phyloP scores from a whole-genome alignment of 1,284 basidiomycete genomes.

The Fistulinella cinereoalba region DNA sequence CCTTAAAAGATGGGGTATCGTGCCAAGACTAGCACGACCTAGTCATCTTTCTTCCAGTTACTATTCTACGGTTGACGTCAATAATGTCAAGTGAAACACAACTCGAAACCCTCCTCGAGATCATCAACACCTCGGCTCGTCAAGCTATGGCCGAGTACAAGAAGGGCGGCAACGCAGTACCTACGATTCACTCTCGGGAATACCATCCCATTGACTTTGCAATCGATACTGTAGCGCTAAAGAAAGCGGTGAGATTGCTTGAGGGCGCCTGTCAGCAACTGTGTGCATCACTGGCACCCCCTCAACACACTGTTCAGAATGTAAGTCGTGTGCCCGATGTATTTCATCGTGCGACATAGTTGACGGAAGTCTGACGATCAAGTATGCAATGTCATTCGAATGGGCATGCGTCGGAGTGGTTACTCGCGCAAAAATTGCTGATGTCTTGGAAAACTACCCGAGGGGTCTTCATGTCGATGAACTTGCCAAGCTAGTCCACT shows the following conservation, averaged over 20 bases:
- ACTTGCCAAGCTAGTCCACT: slow-evolving; percentile 20
- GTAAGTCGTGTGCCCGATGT: slow-evolving; percentile 13
- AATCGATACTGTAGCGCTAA: slow-evolving; percentile 19
- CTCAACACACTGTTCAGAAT: slow-evolving; percentile 28
- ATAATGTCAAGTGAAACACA: slow-evolving; percentile 27
- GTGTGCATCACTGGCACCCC: slow-evolving; percentile 29
- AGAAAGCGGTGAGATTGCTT: slow-evolving; percentile 29
- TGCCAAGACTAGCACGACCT: no score
- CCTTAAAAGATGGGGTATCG: slow-evolving; percentile 1
- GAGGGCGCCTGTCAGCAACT: slow-evolving; percentile 29
- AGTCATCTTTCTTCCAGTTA: neutral
- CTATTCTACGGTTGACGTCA: neutral
- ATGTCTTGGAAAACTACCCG: slow-evolving; percentile 21
- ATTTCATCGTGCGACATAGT: no score
- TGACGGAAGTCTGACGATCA: no score
- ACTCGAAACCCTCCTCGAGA: slow-evolving; percentile 23
- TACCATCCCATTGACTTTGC: slow-evolving; percentile 27
- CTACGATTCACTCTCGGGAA: slow-evolving; percentile 21
- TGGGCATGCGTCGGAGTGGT: slow-evolving; percentile 27
- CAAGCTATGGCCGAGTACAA: slow-evolving; percentile 32
- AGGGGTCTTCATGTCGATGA: slow-evolving; percentile 26
- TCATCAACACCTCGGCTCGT: slow-evolving; percentile 25
- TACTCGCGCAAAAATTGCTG: slow-evolving; percentile 23
- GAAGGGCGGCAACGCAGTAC: slow-evolving; percentile 19
- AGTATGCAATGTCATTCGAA: slow-evolving; percentile 23